Evolutionary conservation across 2,329 filamentous ascomycete genomes (phyloP), one percentile per base, ranked within the genome.

Genomic region (Talaromyces piceae): DNA sequence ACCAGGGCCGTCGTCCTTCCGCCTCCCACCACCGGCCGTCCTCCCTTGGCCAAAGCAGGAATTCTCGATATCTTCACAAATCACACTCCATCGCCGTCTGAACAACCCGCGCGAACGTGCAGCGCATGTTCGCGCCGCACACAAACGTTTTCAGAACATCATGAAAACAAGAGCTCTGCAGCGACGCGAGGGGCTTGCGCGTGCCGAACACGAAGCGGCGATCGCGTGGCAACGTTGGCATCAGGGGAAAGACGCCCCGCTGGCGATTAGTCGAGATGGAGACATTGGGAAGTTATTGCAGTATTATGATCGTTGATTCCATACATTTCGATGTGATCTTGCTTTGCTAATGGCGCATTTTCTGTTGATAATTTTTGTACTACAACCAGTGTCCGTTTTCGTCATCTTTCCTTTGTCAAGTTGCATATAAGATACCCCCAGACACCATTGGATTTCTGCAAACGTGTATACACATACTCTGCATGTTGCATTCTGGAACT

Each of bases 81-180:
- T 53, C 7, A 39, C 13, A 18, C 51, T 53, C 11, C 51, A 53
- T 30, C 51, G 51, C 27, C 37, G 45, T 20, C 11, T 54, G 28
- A 47, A 26, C 16, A 51, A 48, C 31, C 44, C 47, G 11, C 48
- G 25, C 8, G 47, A 54, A 48, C 30, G 52, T 28, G 33, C 52
- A 30, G 48, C 43, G 7, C 47, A 44, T 27, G 47, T 51, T 13
- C 44, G 41, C 7, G 25, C 28, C 30, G 27, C 39, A n/a, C 48
- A 25, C 28, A 46, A 44, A 39, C 48, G 44, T 9, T 54, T 26
- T n/a, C 43, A 43, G 25, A 30, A 28, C 1, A 28, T 44, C 6
- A 54, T 54, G 52, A 30, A 44, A n/a, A 41, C 47, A 23, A 47
- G 52, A 27, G 49, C 47, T 23, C 18, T 47, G 31, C 52, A 54